These are phyloP conservation scores for Candida quercuum DNA, from an alignment of 805 yeast genomes.

Conservation along the genomic window DNA sequence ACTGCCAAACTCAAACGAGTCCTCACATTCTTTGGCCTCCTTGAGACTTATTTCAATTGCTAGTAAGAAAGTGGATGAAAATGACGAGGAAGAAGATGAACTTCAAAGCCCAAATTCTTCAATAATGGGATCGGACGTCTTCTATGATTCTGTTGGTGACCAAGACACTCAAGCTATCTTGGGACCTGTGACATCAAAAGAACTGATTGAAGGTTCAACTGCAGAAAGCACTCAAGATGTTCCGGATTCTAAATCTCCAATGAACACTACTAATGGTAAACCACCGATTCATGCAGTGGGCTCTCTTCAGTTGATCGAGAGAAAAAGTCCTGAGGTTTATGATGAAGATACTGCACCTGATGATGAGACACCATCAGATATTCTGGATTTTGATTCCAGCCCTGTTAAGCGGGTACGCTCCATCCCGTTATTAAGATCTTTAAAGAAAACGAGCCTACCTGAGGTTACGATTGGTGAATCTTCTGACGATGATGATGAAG, in stretches of 20 bases:
- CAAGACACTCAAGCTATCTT: not conserved
- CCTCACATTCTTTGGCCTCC: too few species aligned
- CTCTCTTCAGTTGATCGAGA: not conserved
- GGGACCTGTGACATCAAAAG: not conserved
- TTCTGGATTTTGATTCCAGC: not conserved
- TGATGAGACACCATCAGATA: not conserved
- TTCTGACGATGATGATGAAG: not conserved
- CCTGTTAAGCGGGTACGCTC: not conserved
- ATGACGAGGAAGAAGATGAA: not conserved
- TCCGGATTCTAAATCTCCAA: not conserved
- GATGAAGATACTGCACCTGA: not conserved
- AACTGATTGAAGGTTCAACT: not conserved
- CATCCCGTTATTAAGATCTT: not conserved
- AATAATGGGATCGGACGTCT: too few species aligned
- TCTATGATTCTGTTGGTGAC: not conserved
- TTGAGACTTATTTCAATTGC: too few species aligned
- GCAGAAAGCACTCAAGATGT: conserved; percentile 1
- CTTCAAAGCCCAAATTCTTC: too few species aligned
- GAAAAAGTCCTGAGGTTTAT: not conserved
- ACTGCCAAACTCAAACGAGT: too few species aligned
- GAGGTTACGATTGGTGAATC: not conserved
- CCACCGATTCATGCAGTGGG: not conserved
- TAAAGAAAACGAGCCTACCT: not conserved
- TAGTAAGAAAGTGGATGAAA: too few species aligned
- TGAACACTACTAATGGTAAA: not conserved